Conservation (phyloP, 495 filamentous ascomycete species). For the Penicillium ucsense region DNA sequence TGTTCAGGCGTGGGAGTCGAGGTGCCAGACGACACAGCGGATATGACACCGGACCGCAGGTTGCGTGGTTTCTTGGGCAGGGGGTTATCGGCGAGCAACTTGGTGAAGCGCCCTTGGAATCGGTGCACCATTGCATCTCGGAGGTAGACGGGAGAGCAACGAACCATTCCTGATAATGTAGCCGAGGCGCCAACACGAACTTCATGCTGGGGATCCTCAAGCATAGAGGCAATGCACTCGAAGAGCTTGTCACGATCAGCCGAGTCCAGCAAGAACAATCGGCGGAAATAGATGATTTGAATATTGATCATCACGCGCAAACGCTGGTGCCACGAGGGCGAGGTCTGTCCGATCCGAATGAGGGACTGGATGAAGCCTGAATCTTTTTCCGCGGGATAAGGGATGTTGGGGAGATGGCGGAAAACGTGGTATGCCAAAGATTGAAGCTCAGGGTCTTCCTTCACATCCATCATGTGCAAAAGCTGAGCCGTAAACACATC, state of each 20-base stretch:
- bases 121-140: constrained; percentile 65
- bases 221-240: constrained; percentile 85
- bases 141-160: constrained; percentile 79
- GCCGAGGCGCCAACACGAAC: constrained; percentile 87
- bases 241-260: constrained; percentile 72
- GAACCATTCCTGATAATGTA: constrained; percentile 94
- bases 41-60: constrained; percentile 25
- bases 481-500: constrained; percentile 81
- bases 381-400: constrained; percentile 78
- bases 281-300: constrained; percentile 97
- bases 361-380: constrained; percentile 73
- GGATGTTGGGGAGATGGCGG: constrained; percentile 92
- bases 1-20: constrained; percentile 74
- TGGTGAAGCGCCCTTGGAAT: constrained; percentile 70
- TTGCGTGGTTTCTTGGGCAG: constrained; percentile 63
- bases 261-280: constrained; percentile 81
- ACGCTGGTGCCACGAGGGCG: constrained; percentile 92
- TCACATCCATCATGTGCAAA: constrained; percentile 99
- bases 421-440: constrained; percentile 94
- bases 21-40: constrained; percentile 48
- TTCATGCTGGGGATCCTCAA: constrained; percentile 85
- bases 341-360: constrained; percentile 78
- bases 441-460: constrained; percentile 95
- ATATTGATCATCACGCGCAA: constrained; percentile 97
- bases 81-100: constrained; percentile 66